Conservation (phyloP, 2,329 filamentous ascomycete species). For the Paraphaeosphaeria sporulosa region DNA sequence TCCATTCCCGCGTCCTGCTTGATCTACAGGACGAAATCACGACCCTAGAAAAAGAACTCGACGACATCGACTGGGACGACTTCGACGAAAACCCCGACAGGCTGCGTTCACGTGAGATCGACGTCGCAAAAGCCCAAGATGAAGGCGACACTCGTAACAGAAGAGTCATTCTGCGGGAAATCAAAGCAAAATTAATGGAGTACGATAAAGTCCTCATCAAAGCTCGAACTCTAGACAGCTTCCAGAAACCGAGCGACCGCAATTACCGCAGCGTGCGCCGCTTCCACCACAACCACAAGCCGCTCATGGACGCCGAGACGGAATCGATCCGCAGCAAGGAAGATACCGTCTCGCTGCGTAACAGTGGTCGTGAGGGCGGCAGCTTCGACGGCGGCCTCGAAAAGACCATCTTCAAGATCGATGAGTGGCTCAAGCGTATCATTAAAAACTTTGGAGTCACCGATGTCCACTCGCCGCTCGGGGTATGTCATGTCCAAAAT, state of each 20-base stretch:
- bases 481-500: constrained; percentile 26
- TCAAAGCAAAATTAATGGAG: constrained; percentile 43
- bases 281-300: constrained; percentile 47
- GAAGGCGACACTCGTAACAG: constrained; percentile 32
- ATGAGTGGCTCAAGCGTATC: constrained; percentile 32
- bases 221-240: constrained; percentile 43
- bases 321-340: constrained; percentile 51
- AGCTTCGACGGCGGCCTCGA: constrained; percentile 52
- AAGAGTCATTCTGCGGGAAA: constrained; percentile 39
- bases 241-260: constrained; percentile 50
- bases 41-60: constrained; percentile 47
- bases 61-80: constrained; percentile 44
- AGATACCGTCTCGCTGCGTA: constrained; percentile 50
- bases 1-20: constrained; percentile 50
- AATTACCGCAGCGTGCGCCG: constrained; percentile 50
- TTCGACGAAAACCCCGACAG: constrained; percentile 31
- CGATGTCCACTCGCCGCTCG: constrained; percentile 31
- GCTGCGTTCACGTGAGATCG: constrained; percentile 36
- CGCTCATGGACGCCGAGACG: constrained; percentile 45
- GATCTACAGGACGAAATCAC: constrained; percentile 50
- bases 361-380: constrained; percentile 50
- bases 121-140: constrained; percentile 24
- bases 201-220: constrained; percentile 53
- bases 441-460: constrained; percentile 19
- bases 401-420: constrained; percentile 35